Conservation (phyloP, 2,329 filamentous ascomycete genomes). For the Zymoseptoria pseudotritici region DNA sequence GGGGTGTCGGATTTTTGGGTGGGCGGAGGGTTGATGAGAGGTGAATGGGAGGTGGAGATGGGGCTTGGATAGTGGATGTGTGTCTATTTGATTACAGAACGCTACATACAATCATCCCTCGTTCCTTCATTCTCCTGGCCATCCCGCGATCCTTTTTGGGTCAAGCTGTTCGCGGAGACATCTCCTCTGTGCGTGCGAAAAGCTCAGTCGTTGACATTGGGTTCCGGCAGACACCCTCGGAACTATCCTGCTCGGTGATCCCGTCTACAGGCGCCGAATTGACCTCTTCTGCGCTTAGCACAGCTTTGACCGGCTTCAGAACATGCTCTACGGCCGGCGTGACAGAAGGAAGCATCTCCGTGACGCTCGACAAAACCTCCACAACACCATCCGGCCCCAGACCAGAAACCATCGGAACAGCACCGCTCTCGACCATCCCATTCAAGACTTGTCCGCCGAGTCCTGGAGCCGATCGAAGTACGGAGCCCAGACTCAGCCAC, state of each 20-base stretch:
- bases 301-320: not conserved
- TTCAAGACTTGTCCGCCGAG: not conserved
- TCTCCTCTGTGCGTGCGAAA: not conserved
- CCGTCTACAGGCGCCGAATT: too few relatives aligned
- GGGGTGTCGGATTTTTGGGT: conserved; percentile 81
- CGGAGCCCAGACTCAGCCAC: conserved; percentile 11
- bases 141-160: not conserved
- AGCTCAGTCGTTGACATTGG: not conserved
- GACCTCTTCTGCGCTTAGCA: not conserved
- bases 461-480: not conserved
- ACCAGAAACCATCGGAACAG: not conserved
- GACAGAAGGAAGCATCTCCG: not conserved
- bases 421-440: not conserved
- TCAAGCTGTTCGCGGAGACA: not conserved
- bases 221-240: not conserved
- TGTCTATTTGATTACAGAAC: not conserved
- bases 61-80: not conserved
- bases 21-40: conserved; percentile 34
- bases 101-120: not conserved
- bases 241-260: not conserved
- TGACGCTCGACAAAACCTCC: not conserved
- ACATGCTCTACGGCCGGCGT: not conserved
- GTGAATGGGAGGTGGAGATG: not conserved
- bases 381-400: too few relatives aligned
- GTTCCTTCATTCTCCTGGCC: not conserved